These are phyloP conservation scores for Mortierella sp. DNA, from an alignment of 371 early-diverging fungal genomes.

Conservation along the genomic window DNA sequence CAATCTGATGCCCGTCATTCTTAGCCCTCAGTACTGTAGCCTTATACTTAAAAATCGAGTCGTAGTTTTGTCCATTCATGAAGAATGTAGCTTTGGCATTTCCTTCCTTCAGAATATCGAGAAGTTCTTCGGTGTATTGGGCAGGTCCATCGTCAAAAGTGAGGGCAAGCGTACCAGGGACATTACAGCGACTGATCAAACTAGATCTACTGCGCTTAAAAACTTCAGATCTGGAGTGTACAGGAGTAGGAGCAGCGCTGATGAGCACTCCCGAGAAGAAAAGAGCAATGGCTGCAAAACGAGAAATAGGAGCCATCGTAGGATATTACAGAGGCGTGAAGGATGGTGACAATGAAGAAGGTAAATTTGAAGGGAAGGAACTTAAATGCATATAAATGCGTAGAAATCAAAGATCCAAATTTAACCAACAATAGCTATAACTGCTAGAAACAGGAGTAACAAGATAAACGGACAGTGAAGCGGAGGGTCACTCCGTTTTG, in stretches of 20 bases:
- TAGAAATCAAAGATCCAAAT: no score
- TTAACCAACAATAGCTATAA: no score
- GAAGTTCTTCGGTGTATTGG: constrained; percentile 55
- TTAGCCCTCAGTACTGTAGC: constrained; percentile 58
- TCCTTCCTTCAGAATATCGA: constrained; percentile 59
- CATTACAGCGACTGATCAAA: constrained; percentile 8
- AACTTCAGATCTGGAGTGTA: not conserved
- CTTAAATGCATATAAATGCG: no score
- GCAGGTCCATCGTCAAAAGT: constrained; percentile 77
- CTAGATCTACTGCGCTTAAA: not conserved
- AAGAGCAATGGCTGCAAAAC: no score
- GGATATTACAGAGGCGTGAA: no score
- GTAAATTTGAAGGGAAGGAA: no score
- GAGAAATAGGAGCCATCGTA: no score
- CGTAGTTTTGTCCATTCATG: constrained; percentile 1
- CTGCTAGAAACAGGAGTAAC: no score
- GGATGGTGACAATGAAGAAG: no score
- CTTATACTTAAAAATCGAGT: constrained; percentile 31
- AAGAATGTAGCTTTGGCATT: constrained; percentile 67
- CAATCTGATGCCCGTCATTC: constrained; percentile 65
- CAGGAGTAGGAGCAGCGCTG: not conserved
- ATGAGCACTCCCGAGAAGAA: constrained; percentile 11
- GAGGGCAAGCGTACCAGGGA: constrained; percentile 23
- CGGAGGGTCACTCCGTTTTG: no score
- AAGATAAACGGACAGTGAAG: no score